These are phyloP conservation scores for Adansonia gregorii DNA, from an alignment of 441 rosid genomes.

Conservation along the genomic window DNA sequence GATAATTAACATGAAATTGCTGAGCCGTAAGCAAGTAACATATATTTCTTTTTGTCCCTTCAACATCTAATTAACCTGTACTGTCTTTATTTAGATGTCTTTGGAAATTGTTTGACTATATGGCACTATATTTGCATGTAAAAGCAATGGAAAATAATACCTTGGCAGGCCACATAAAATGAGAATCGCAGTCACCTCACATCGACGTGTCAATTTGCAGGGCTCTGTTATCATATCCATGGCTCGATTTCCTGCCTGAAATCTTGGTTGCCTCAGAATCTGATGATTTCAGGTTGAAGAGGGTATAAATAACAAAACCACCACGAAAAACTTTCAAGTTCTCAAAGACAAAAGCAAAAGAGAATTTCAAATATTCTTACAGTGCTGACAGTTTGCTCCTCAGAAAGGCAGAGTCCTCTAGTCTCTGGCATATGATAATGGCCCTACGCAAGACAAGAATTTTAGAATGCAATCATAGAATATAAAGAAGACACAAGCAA, in stretches of 20 bases:
- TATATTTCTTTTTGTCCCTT: neutral
- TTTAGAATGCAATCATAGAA: slow-evolving; percentile 8
- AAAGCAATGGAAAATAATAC: slow-evolving; percentile 34
- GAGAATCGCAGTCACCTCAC: slow-evolving; percentile 81
- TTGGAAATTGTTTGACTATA: neutral
- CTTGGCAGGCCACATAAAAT: slow-evolving; percentile 75
- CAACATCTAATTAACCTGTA: neutral
- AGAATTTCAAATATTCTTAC: slow-evolving; percentile 37
- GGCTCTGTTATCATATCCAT: slow-evolving; percentile 58
- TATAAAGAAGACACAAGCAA: slow-evolving; percentile 18
- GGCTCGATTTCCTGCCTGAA: slow-evolving; percentile 48
- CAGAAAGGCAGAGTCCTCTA: slow-evolving; percentile 53
- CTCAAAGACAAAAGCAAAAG: neutral
- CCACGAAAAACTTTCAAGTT: neutral
- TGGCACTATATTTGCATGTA: neutral
- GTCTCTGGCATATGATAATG: slow-evolving; percentile 65
- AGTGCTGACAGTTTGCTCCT: slow-evolving; percentile 68
- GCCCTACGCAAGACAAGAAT: slow-evolving; percentile 44
- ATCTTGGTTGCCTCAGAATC: slow-evolving; percentile 51
- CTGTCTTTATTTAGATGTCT: neutral
- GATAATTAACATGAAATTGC: neutral
- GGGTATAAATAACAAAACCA: slow-evolving; percentile 17
- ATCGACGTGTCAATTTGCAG: slow-evolving; percentile 55
- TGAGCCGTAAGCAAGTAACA: neutral
- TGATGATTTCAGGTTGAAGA: slow-evolving; percentile 31